These are phyloP conservation scores for Vaccinium myrtillus DNA, from an alignment of 148 eudicot genomes.

Conservation along the genomic window DNA sequence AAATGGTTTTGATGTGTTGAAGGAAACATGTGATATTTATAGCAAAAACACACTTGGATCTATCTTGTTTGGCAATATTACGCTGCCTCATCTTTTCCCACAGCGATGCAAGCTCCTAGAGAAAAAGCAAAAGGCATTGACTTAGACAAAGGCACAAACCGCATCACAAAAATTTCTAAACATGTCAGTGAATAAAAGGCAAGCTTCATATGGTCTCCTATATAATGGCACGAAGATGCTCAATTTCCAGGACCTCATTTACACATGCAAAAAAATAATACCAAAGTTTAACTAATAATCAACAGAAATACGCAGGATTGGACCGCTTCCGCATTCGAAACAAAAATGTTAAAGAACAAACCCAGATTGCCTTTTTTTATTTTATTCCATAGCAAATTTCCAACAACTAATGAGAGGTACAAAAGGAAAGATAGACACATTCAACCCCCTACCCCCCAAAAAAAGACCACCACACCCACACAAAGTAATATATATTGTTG, in stretches of 20 bases:
- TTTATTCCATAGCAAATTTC: background rate
- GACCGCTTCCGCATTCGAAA: background rate
- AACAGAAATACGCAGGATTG: background rate
- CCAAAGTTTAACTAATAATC: background rate
- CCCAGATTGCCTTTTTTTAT: background rate
- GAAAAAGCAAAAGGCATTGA: background rate
- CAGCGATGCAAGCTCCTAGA: slow-evolving; percentile 76
- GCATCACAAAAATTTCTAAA: background rate
- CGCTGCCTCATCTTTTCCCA: slow-evolving; percentile 99
- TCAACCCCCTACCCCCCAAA: too few relatives aligned
- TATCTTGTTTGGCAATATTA: slow-evolving; percentile 71
- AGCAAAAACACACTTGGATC: slow-evolving; percentile 62
- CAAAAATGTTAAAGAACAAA: background rate
- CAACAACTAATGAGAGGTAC: background rate
- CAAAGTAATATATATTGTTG: too few relatives aligned
- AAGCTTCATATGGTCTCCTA: background rate
- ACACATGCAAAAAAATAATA: background rate
- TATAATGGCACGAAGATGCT: background rate
- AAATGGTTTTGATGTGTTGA: background rate
- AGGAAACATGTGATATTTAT: background rate
- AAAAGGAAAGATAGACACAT: background rate
- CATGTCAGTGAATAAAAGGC: background rate
- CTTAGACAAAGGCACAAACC: slow-evolving; percentile 11
- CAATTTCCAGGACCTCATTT: background rate
- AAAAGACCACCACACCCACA: background rate